Conservation (phyloP, 805 yeast genomes). For the Metschnikowia kofuensis region DNA sequence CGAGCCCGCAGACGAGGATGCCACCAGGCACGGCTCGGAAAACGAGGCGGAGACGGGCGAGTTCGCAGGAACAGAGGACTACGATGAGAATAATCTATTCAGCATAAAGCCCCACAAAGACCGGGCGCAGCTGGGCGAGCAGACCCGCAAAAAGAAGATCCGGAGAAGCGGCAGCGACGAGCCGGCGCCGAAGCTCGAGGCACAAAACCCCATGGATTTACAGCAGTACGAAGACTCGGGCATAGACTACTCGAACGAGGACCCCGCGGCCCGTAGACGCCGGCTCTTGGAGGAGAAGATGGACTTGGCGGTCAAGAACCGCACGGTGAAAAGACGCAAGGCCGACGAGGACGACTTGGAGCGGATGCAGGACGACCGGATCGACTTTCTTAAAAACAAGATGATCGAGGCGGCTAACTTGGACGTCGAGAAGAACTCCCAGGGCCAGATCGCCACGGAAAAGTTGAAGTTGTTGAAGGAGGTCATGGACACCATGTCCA, state of each 20-base stretch:
- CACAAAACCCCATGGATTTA: slow-evolving; percentile 10
- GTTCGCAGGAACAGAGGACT: neutral
- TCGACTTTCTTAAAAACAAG: slow-evolving; percentile 74
- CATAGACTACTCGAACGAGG: slow-evolving; percentile 26
- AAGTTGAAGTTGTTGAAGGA: slow-evolving; percentile 78
- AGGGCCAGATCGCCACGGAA: slow-evolving; percentile 67
- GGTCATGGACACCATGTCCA: slow-evolving; percentile 71
- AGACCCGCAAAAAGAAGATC: slow-evolving; percentile 20
- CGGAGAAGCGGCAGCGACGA: slow-evolving; percentile 13
- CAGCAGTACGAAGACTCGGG: slow-evolving; percentile 8
- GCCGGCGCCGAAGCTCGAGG: slow-evolving; percentile 5
- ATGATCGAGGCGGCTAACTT: slow-evolving; percentile 86
- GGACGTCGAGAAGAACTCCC: slow-evolving; percentile 60
- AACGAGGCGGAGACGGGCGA: neutral
- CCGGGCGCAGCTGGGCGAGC: slow-evolving; percentile 8
- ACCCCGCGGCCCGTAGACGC: slow-evolving; percentile 50
- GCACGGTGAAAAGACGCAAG: slow-evolving; percentile 57
- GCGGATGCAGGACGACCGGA: slow-evolving; percentile 89
- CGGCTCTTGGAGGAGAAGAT: slow-evolving; percentile 77
- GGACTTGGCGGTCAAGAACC: slow-evolving; percentile 70
- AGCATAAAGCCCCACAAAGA: slow-evolving; percentile 17
- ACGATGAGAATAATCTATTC: slow-evolving; percentile 16
- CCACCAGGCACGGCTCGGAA: slow-evolving; percentile 1
- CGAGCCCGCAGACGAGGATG: slow-evolving; percentile 6
- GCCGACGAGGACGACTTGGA: slow-evolving; percentile 93